Conservation (phyloP, 176 grass and related monocot species). For the Canna indica region DNA sequence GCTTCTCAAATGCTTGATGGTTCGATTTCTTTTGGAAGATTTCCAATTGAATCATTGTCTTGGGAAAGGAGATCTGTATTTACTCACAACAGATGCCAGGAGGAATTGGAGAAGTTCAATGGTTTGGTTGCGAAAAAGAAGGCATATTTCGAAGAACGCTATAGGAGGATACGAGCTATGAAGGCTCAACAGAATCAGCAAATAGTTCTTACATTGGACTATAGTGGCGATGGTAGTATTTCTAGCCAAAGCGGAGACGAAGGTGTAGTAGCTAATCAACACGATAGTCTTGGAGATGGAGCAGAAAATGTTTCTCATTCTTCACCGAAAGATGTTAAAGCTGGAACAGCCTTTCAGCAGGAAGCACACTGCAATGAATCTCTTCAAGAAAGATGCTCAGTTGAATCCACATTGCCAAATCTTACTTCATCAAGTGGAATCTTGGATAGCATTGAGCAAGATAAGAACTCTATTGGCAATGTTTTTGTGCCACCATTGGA, state of each 20-base stretch:
- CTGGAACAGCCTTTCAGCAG: conserved; percentile 24
- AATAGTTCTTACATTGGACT: conserved; percentile 80
- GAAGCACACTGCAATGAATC: conserved; percentile 23
- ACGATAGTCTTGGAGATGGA: conserved; percentile 38
- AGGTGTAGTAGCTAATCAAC: conserved; percentile 28
- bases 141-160: conserved; percentile 97
- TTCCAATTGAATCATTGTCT: conserved; percentile 71
- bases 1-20: conserved; percentile 79
- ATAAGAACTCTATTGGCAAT: conserved; percentile 10
- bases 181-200: conserved; percentile 84
- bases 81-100: conserved; percentile 73
- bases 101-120: conserved; percentile 95
- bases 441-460: conserved; percentile 25
- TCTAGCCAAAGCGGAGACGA: conserved; percentile 70
- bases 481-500: neutral
- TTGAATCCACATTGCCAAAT: conserved; percentile 21
- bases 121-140: conserved; percentile 93
- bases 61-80: conserved; percentile 99
- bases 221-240: conserved; percentile 77
- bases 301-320: conserved; percentile 28
- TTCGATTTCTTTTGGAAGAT: conserved; percentile 92
- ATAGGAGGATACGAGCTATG: conserved; percentile 73
- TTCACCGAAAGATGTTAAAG: conserved; percentile 21
- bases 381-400: conserved; percentile 19
- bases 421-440: conserved; percentile 20